Evolutionary conservation across 768 basidiomycete genomes (phyloP).

Genomic region (Mycena pura): DNA sequence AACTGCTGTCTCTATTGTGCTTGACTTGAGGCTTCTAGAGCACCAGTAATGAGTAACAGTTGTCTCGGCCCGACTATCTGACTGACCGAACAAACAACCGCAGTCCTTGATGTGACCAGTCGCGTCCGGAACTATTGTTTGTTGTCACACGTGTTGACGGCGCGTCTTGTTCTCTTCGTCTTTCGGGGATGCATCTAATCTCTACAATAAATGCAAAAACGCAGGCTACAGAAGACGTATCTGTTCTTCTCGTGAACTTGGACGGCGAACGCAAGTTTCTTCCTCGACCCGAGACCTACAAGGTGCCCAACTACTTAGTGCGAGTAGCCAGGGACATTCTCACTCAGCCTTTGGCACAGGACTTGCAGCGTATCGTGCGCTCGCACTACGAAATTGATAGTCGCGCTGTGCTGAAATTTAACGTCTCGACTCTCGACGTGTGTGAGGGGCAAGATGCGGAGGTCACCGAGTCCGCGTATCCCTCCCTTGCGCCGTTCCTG

Average conservation of each 20-base stretch:
- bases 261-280: slow-evolving; percentile 20
- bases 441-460: slow-evolving; percentile 21
- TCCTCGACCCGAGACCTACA: slow-evolving; percentile 13
- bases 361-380: slow-evolving; percentile 17
- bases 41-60: no score
- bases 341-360: slow-evolving; percentile 1
- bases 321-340: no score
- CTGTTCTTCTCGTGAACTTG: slow-evolving; percentile 18
- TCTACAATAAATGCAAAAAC: slow-evolving; percentile 22
- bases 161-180: neutral
- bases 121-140: no score
- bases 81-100: no score
- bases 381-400: slow-evolving; percentile 7
- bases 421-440: slow-evolving; percentile 20
- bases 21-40: no score
- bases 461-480: slow-evolving; percentile 19
- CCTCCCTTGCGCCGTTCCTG: slow-evolving; percentile 14
- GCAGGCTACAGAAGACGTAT: slow-evolving; percentile 8
- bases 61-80: no score
- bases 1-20: no score
- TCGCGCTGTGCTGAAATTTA: slow-evolving; percentile 9
- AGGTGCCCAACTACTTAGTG: neutral
- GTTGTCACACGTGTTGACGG: neutral
- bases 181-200: slow-evolving; percentile 14
- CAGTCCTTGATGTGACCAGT: no score